These are phyloP conservation scores for Torulaspora indica DNA, from an alignment of 805 yeast species.

Conservation along the genomic window DNA sequence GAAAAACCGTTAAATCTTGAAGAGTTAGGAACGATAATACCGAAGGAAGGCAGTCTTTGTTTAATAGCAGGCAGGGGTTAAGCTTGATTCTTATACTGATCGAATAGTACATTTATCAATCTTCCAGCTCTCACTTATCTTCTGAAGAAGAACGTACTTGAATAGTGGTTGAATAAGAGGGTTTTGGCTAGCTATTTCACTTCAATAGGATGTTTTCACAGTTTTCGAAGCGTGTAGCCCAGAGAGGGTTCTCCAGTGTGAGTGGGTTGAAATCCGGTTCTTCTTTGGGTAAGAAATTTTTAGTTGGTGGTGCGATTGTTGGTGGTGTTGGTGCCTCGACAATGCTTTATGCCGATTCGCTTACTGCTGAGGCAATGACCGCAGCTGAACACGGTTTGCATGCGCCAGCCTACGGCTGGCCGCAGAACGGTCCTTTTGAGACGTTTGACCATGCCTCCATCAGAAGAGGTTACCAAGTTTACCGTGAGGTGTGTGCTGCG, in stretches of 20 bases:
- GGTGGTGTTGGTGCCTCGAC: constrained; percentile 81
- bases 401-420: constrained; percentile 89
- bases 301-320: constrained; percentile 55
- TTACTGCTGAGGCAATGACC: constrained; percentile 92
- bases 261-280: constrained; percentile 3
- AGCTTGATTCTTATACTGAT: neutral
- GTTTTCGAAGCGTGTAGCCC: constrained; percentile 11
- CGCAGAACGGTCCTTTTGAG: constrained; percentile 87
- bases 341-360: constrained; percentile 74
- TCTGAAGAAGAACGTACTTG: too few relatives aligned
- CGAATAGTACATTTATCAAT: too few relatives aligned
- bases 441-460: constrained; percentile 92
- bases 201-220: constrained; percentile 9
- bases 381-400: constrained; percentile 99
- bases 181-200: neutral
- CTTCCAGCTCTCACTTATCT: too few relatives aligned
- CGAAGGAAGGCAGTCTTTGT: neutral
- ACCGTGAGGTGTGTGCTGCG: constrained; percentile 98
- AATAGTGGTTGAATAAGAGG: too few relatives aligned
- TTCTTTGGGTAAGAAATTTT: constrained; percentile 36
- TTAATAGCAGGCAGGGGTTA: constrained; percentile 5
- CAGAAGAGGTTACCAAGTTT: constrained; percentile 98
- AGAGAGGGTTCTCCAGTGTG: constrained; percentile 11
- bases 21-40: constrained; percentile 6
- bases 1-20: constrained; percentile 6